Evolutionary conservation across 345 rosid species (phyloP).

Genomic region (Lepidium sativum): DNA sequence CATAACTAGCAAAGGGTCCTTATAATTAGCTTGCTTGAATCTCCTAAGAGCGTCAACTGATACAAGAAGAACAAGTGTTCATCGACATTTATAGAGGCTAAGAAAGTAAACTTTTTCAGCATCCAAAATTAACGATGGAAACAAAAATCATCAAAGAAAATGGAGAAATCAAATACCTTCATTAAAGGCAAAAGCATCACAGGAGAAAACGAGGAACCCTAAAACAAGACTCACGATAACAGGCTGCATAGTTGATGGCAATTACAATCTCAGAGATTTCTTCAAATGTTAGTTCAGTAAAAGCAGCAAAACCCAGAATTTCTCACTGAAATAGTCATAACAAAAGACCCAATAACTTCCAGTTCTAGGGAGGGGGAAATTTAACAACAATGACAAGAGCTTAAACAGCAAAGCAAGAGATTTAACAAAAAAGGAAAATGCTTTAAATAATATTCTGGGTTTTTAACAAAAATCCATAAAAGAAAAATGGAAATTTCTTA

Average conservation of each 20-base stretch:
- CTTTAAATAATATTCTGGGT: background rate
- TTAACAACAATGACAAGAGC: background rate
- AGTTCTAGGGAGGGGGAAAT: background rate
- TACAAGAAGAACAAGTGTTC: background rate
- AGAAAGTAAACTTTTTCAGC: slow-evolving; percentile 8
- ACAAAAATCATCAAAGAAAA: background rate
- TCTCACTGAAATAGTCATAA: background rate
- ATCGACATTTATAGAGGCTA: background rate
- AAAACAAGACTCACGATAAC: slow-evolving; percentile 25
- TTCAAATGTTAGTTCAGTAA: slow-evolving; percentile 5
- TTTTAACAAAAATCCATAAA: slow-evolving; percentile 40
- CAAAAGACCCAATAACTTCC: slow-evolving; percentile 2
- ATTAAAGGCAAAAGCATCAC: slow-evolving; percentile 40
- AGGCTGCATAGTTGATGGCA: slow-evolving; percentile 14
- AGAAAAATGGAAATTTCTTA: slow-evolving; percentile 28
- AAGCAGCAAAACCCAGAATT: background rate
- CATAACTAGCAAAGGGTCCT: slow-evolving; percentile 70
- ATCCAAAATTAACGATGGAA: background rate
- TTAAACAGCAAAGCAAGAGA: background rate
- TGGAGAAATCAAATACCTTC: slow-evolving; percentile 49
- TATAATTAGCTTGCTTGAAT: slow-evolving; percentile 71
- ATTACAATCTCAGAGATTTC: background rate
- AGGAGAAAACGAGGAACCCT: slow-evolving; percentile 37
- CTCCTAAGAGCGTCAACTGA: slow-evolving; percentile 59
- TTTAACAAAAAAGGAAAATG: slow-evolving; percentile 7